These are phyloP conservation scores for Herpetospermum pedunculosum DNA, from an alignment of 306 rosid species.

Conservation along the genomic window DNA sequence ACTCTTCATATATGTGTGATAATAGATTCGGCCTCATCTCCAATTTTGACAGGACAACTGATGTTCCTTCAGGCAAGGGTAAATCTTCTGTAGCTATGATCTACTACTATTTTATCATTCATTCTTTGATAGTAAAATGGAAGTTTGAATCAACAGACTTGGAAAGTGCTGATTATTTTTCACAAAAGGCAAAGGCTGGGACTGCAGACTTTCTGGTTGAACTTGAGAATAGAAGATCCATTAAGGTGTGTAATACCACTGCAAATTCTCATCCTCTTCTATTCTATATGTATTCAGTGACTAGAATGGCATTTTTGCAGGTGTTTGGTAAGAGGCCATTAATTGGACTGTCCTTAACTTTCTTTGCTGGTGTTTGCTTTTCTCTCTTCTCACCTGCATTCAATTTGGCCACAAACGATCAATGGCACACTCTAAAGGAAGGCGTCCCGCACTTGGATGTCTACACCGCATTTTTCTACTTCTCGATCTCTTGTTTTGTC, in stretches of 20 bases:
- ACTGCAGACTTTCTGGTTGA: slow-evolving; percentile 64
- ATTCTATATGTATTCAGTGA: neutral
- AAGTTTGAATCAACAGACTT: slow-evolving; percentile 22
- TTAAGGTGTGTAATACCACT: slow-evolving; percentile 36
- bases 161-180: slow-evolving; percentile 27
- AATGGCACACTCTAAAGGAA: slow-evolving; percentile 57
- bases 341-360: slow-evolving; percentile 55
- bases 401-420: slow-evolving; percentile 91
- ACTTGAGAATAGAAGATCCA: slow-evolving; percentile 72
- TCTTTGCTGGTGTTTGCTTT: slow-evolving; percentile 79
- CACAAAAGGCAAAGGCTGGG: slow-evolving; percentile 44
- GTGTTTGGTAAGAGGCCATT: slow-evolving; percentile 64
- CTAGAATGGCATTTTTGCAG: slow-evolving; percentile 20
- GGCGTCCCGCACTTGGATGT: slow-evolving; percentile 88
- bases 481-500: slow-evolving; percentile 70
- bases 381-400: slow-evolving; percentile 90
- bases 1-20: neutral
- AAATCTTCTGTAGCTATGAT: neutral
- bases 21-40: neutral
- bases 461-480: slow-evolving; percentile 82
- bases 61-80: neutral
- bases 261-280: neutral
- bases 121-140: neutral
- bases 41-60: neutral
- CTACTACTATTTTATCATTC: neutral